Conservation (phyloP, 1,139 yeast genomes). For the Pichia sp. region DNA sequence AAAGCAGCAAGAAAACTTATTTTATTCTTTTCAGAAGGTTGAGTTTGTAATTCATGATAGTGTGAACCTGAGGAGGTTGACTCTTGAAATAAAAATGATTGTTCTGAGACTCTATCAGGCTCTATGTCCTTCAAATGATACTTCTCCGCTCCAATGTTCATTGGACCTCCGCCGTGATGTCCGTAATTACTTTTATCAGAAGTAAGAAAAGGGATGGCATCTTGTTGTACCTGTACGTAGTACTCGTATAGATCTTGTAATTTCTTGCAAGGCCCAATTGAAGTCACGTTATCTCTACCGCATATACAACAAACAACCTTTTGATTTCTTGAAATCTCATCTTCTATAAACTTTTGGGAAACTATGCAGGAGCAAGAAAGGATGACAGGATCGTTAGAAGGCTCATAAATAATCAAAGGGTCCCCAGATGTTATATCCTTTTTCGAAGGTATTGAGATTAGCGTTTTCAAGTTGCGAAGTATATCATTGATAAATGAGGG, state of each 20-base stretch:
- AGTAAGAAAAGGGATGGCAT: too few relatives aligned
- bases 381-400: conserved; percentile 45
- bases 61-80: too few relatives aligned
- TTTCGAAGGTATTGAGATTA: conserved; percentile 18
- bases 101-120: too few relatives aligned
- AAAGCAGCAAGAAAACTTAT: conserved; percentile 27
- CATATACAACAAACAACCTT: conserved; percentile 46
- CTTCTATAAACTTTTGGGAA: conserved; percentile 36
- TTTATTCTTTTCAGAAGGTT: conserved; percentile 3
- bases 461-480: conserved; percentile 14
- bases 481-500: too few relatives aligned
- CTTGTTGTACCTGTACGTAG: too few relatives aligned
- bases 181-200: too few relatives aligned
- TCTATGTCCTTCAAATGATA: too few relatives aligned
- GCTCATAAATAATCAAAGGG: conserved; percentile 17
- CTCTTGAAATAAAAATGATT: too few relatives aligned
- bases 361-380: conserved; percentile 68
- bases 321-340: conserved; percentile 2
- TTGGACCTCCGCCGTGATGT: too few relatives aligned
- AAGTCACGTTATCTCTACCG: conserved; percentile 26
- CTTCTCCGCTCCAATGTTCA: too few relatives aligned
- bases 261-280: conserved; percentile 46
- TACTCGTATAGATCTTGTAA: conserved; percentile 33
- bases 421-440: conserved; percentile 17
- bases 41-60: not conserved